Conservation (phyloP, 2,329 filamentous ascomycete species). For the Colletotrichum zoysiae region DNA sequence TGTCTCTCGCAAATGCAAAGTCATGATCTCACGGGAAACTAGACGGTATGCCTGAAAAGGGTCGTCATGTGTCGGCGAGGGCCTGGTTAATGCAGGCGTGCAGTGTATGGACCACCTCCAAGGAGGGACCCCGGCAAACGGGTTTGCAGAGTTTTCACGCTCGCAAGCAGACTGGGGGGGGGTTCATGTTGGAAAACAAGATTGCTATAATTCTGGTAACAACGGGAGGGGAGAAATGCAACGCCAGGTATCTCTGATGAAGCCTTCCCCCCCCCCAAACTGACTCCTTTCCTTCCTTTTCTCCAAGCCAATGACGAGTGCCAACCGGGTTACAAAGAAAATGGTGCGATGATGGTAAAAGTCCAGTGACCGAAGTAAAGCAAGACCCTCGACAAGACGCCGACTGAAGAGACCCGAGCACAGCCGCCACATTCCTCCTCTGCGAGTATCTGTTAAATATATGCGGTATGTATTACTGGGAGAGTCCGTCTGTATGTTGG, state of each 20-base stretch:
- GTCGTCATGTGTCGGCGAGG: neutral
- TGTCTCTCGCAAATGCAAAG: slow-evolving; percentile 30
- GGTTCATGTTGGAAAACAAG: neutral
- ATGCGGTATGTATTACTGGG: slow-evolving; percentile 27
- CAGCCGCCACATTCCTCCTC: neutral
- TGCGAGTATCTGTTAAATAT: neutral
- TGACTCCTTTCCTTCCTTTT: slow-evolving; percentile 14
- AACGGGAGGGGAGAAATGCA: neutral
- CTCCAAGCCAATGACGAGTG: neutral
- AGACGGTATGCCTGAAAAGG: slow-evolving; percentile 3
- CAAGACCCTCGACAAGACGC: slow-evolving; percentile 17
- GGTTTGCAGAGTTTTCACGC: neutral
- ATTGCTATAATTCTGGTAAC: neutral
- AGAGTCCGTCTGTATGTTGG: slow-evolving; percentile 26
- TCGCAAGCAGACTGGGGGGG: neutral
- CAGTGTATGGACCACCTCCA: neutral
- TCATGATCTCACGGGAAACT: slow-evolving; percentile 37
- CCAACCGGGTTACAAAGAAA: slow-evolving; percentile 1
- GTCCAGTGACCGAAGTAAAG: neutral
- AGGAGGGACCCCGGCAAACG: neutral
- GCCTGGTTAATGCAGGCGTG: neutral
- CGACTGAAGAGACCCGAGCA: slow-evolving; percentile 24
- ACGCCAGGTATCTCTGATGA: slow-evolving; percentile 26
- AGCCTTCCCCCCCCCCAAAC: neutral
- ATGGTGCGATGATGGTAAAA: neutral